A percentile compares a stretch with the other conserved stretches of the same genome.
Conservation (phyloP, 495 filamentous ascomycete species). For the Penicillium roqueforti region DNA sequence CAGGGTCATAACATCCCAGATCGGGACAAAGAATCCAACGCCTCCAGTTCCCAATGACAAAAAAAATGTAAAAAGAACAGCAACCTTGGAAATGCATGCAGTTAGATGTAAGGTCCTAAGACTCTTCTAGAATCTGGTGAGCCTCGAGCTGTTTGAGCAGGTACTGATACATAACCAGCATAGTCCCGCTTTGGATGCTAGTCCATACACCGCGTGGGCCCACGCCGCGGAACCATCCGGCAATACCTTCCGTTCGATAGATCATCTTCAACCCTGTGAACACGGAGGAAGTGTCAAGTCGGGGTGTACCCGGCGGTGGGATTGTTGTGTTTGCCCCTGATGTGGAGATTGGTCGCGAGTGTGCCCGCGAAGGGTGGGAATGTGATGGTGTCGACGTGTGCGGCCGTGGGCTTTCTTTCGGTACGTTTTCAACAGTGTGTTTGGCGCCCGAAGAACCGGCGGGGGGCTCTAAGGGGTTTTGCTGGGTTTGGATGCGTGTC, state of each 20-base stretch:
- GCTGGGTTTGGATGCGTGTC: conserved; percentile 93
- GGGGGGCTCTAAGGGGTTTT: conserved; percentile 48
- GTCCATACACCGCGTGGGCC: conserved; percentile 96
- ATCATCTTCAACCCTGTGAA: conserved; percentile 79
- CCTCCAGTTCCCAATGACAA: conserved; percentile 23
- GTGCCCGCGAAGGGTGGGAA: conserved; percentile 30
- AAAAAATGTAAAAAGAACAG: conserved; percentile 1
- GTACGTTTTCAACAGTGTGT: conserved; percentile 22
- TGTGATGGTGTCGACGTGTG: conserved; percentile 23
- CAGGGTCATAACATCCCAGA: conserved; percentile 7
- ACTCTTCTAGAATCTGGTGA: conserved; percentile 32
- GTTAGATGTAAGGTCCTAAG: conserved; percentile 17
- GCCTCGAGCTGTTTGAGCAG: conserved; percentile 71
- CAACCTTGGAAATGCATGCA: conserved; percentile 17
- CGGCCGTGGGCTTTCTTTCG: conserved; percentile 37
- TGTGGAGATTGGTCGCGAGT: conserved; percentile 71
- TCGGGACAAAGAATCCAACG: conserved; percentile 22
- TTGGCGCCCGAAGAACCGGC: conserved; percentile 22
- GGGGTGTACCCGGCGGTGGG: conserved; percentile 64
- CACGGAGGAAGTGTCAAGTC: conserved; percentile 82
- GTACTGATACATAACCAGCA: conserved; percentile 93
- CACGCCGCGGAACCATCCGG: conserved; percentile 91
- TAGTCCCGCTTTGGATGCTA: conserved; percentile 91
- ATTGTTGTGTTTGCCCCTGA: conserved; percentile 78
- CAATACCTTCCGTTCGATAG: conserved; percentile 81